Evolutionary conservation across 768 basidiomycete genomes (phyloP).

Genomic region (Lyophyllum decastes): DNA sequence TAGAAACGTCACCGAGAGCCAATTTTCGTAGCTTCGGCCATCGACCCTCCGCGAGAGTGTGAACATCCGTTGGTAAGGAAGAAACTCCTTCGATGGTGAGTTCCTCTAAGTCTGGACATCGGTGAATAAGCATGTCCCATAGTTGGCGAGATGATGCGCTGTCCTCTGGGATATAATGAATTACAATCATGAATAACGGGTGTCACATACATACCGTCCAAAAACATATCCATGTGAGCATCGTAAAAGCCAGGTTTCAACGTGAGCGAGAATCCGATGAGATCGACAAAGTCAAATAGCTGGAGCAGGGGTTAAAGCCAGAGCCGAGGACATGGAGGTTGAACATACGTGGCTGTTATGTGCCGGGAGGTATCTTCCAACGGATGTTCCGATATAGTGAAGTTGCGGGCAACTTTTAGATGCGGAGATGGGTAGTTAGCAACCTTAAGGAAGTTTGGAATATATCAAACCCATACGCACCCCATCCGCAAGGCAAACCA

Average conservation of each 20-base stretch:
- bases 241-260: constrained; percentile 68
- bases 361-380: constrained; percentile 61
- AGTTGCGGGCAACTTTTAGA: constrained; percentile 62
- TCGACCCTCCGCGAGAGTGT: constrained; percentile 55
- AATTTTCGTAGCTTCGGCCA: constrained; percentile 70
- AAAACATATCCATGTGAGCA: constrained; percentile 51
- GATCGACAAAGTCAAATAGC: constrained; percentile 70
- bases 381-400: constrained; percentile 58
- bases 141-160: constrained; percentile 51
- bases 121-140: constrained; percentile 71
- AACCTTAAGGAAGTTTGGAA: neutral
- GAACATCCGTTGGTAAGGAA: constrained; percentile 55
- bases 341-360: constrained; percentile 63
- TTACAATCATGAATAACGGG: neutral
- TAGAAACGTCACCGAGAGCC: constrained; percentile 63
- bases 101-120: constrained; percentile 67
- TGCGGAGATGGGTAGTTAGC: constrained; percentile 2
- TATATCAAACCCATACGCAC: constrained; percentile 35
- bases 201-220: constrained; percentile 48
- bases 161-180: constrained; percentile 40
- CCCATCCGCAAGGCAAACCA: constrained; percentile 73
- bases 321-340: neutral
- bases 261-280: constrained; percentile 61
- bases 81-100: constrained; percentile 58
- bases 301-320: constrained; percentile 25